Evolutionary conservation across 768 basidiomycete species (phyloP), one percentile per base, ranked within the genome.

Genomic region (Phanerodontia chrysosporium): DNA sequence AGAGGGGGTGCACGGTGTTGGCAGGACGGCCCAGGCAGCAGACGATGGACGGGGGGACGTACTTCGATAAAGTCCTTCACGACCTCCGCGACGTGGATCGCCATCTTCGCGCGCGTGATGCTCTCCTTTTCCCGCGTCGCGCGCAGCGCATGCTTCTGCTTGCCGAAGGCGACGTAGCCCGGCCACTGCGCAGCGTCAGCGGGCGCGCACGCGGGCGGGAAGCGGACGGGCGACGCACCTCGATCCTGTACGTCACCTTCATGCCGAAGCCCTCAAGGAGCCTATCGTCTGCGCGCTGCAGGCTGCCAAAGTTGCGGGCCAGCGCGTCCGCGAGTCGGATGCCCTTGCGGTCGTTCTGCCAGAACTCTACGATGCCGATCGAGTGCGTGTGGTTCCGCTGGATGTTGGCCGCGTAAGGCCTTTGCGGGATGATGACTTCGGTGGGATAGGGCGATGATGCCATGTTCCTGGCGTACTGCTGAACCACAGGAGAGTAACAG

Each of bases 1-100:
- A n/a, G n/a, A n/a, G n/a, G n/a, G n/a, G n/a, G 28, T 58, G 1
- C 6, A 29, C 22, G 30, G 29, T 9, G 21, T 30, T 9, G 36
- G 36, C 36, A 39, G 10, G n/a, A n/a, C n/a, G n/a, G n/a, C n/a
- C n/a, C n/a, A n/a, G n/a, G n/a, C n/a, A n/a, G n/a, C n/a, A n/a
- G n/a, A n/a, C n/a, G n/a, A n/a, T n/a, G n/a, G n/a, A n/a, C n/a
- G n/a, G 53, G 53, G 51, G n/a, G 12, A n/a, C 59, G 4, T 35
- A 61, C 60, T 18, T 61, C 49, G 45, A 61, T 52, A 29, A 61
- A 61, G 16, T 61, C 60, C 30, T 61, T 56, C 48, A 61, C 57
- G 25, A 61, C 60, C 49, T 61, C 60, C 1, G 60, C 60, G 25
- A 61, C 60, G 27, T 61, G 60, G 22, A 57, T 46, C 1, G 60